Evolutionary conservation across 805 yeast species (phyloP).

Genomic region (Nakazawaea anatomiae): DNA sequence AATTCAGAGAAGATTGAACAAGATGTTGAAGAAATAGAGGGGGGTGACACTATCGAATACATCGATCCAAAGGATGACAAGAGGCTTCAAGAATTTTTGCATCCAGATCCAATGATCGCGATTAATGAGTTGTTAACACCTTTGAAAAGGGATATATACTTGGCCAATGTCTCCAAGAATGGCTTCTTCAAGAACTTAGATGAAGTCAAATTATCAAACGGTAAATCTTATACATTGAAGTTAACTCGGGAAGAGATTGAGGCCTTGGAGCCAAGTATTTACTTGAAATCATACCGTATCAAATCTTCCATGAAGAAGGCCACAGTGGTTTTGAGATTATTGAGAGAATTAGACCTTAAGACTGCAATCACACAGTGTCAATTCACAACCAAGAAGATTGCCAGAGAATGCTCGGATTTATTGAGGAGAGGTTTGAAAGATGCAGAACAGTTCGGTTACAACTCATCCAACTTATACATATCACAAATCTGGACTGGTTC

Average conservation of each 20-base stretch:
- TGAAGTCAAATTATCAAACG: slow-evolving; percentile 32
- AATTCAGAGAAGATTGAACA: neutral
- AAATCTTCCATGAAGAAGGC: slow-evolving; percentile 89
- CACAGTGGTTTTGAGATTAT: slow-evolving; percentile 68
- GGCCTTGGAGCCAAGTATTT: slow-evolving; percentile 83
- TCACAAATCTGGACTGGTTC: slow-evolving; percentile 88
- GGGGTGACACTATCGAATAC: slow-evolving; percentile 10
- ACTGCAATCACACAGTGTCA: slow-evolving; percentile 90
- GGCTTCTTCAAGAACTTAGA: slow-evolving; percentile 67
- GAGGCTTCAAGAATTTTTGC: slow-evolving; percentile 42
- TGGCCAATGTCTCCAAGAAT: slow-evolving; percentile 50
- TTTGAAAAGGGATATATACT: slow-evolving; percentile 60
- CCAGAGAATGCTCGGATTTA: slow-evolving; percentile 72
- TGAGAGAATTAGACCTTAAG: slow-evolving; percentile 63
- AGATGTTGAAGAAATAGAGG: neutral
- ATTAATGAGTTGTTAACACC: slow-evolving; percentile 59
- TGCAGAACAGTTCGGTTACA: slow-evolving; percentile 53
- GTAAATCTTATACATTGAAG: slow-evolving; percentile 50
- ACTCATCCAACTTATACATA: slow-evolving; percentile 60
- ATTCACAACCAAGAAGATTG: slow-evolving; percentile 66
- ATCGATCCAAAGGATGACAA: slow-evolving; percentile 24
- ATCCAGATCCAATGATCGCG: slow-evolving; percentile 48
- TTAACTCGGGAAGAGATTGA: slow-evolving; percentile 64
- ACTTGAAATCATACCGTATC: slow-evolving; percentile 71
- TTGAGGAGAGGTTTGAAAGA: slow-evolving; percentile 68